Conservation (phyloP, 345 rosid genomes). For the Linum trigynum region DNA sequence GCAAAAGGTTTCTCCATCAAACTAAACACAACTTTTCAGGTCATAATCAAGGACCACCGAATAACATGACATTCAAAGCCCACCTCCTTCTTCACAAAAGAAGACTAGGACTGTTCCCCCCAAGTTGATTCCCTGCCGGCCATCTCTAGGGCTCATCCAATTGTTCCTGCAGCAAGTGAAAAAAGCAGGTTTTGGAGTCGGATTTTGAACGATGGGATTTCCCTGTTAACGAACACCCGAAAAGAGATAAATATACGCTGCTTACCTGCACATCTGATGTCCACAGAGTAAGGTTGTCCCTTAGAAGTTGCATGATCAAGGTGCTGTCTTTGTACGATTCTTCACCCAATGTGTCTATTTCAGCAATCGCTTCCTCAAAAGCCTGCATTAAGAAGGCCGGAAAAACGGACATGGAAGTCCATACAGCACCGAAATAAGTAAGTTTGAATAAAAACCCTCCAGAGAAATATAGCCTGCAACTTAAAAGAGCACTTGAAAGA, state of each 20-base stretch:
- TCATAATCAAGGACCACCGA: no score
- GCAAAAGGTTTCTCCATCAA: no score
- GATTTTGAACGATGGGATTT: background rate
- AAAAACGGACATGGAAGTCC: background rate
- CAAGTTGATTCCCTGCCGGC: slow-evolving; percentile 6
- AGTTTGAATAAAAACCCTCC: no score
- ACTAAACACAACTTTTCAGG: no score
- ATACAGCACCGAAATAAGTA: no score
- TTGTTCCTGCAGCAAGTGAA: slow-evolving; percentile 48
- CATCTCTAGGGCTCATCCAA: slow-evolving; percentile 54
- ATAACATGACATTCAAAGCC: slow-evolving; percentile 54
- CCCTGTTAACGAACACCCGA: background rate
- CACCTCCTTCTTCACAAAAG: slow-evolving; percentile 39
- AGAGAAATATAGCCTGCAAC: no score
- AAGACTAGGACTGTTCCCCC: slow-evolving; percentile 29
- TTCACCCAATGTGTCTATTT: slow-evolving; percentile 82
- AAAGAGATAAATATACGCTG: background rate
- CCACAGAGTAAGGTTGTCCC: slow-evolving; percentile 97
- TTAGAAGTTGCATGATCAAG: slow-evolving; percentile 86
- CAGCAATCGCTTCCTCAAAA: slow-evolving; percentile 95
- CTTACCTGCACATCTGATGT: slow-evolving; percentile 88
- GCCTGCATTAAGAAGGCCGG: slow-evolving; percentile 33
- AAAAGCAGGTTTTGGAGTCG: background rate
- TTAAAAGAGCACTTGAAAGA: no score
- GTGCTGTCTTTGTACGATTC: slow-evolving; percentile 99